These are phyloP conservation scores for Acanthamoeba sp. DNA, from an alignment of 208 protist species.

Conservation along the genomic window DNA sequence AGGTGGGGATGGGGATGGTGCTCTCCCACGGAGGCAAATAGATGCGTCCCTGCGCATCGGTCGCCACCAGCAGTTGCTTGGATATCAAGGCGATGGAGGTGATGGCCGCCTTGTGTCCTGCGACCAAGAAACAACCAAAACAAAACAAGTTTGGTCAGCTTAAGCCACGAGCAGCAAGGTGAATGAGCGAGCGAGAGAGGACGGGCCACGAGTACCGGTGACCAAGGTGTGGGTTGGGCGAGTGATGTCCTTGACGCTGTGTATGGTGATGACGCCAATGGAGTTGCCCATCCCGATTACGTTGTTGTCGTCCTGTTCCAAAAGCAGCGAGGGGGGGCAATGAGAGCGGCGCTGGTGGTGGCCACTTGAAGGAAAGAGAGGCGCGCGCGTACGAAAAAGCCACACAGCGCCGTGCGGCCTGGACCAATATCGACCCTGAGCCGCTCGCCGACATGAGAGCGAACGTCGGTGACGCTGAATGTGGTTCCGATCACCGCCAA, in stretches of 20 bases:
- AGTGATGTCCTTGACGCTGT: background rate
- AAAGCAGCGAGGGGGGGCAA: no score
- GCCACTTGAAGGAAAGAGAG: background rate
- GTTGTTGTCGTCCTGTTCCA: background rate
- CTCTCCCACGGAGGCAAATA: background rate
- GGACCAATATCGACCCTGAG: background rate
- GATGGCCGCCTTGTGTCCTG: background rate
- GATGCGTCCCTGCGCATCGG: background rate
- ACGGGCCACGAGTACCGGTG: background rate
- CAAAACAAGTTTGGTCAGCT: background rate
- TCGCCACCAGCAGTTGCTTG: background rate
- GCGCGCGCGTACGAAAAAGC: background rate
- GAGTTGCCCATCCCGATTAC: background rate
- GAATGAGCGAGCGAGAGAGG: background rate
- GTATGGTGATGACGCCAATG: background rate
- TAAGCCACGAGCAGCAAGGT: background rate
- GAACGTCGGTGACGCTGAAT: background rate
- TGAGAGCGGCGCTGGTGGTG: background rate
- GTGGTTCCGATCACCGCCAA: background rate
- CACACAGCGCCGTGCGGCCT: background rate
- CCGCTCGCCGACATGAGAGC: background rate
- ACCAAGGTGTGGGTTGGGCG: background rate
- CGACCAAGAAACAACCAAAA: background rate
- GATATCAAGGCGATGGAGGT: background rate
- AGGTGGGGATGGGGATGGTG: background rate